These are phyloP conservation scores for Larix kaempferi DNA, from an alignment of 75 land plant species.

Conservation along the genomic window DNA sequence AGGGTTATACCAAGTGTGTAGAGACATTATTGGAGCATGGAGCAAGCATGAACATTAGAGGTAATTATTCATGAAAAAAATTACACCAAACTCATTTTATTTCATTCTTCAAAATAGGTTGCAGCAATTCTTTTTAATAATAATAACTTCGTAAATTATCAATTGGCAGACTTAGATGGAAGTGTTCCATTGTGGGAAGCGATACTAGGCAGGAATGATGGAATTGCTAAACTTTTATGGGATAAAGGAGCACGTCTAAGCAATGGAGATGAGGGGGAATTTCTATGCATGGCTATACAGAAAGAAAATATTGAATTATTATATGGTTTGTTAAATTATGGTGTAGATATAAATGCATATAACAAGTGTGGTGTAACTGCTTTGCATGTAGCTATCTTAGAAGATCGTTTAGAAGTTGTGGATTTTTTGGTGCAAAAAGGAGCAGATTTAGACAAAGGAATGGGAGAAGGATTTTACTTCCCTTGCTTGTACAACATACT, in stretches of 20 bases:
- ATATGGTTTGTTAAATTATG: constrained; percentile 15
- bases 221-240: constrained; percentile 5
- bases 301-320: constrained; percentile 15
- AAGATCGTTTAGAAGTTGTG: too few species aligned
- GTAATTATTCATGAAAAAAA: background rate
- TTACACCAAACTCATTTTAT: too few species aligned
- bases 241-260: constrained; percentile 1
- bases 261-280: background rate
- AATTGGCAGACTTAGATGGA: constrained; percentile 6
- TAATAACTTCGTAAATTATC: too few species aligned
- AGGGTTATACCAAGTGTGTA: background rate
- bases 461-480: too few species aligned
- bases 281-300: constrained; percentile 1
- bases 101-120: background rate
- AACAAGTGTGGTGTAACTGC: background rate
- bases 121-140: too few species aligned
- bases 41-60: background rate
- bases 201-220: background rate
- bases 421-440: too few species aligned
- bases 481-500: too few species aligned
- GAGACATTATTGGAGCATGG: too few species aligned
- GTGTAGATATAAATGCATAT: constrained; percentile 13
- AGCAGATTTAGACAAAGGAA: too few species aligned
- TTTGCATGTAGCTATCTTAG: too few species aligned
- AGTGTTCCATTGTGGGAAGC: constrained; percentile 12